A percentile compares a stretch with the other conserved stretches of the same genome.
Evolutionary conservation across 495 filamentous ascomycete species (phyloP).

Genomic region (Xylaria acuta): DNA sequence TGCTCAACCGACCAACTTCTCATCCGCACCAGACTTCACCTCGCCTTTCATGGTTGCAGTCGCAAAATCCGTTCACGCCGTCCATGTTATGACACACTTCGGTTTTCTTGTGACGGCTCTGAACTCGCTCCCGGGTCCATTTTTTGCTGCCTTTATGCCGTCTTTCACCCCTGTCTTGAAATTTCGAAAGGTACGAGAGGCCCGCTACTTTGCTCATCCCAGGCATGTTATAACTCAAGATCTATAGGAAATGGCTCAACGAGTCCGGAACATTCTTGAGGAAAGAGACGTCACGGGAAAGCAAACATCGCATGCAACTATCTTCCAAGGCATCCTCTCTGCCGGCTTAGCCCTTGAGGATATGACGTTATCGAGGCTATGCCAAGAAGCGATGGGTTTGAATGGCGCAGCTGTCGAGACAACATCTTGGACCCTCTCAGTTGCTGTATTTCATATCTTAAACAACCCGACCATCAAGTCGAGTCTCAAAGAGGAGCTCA

Average conservation of each 20-base stretch:
- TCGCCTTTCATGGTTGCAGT: slow-evolving; percentile 2
- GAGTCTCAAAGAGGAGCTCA: slow-evolving; percentile 40
- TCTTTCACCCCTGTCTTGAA: neutral
- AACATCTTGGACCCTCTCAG: slow-evolving; percentile 36
- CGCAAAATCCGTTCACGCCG: neutral
- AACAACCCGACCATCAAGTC: slow-evolving; percentile 34
- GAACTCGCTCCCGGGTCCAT: neutral
- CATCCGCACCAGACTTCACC: slow-evolving; percentile 39
- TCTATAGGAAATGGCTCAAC: slow-evolving; percentile 23
- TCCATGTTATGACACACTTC: neutral
- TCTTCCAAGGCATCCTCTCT: slow-evolving; percentile 40
- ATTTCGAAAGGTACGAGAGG: neutral
- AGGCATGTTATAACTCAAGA: too few species aligned
- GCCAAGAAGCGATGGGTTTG: too few species aligned
- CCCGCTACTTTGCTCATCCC: too few species aligned
- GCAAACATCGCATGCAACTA: slow-evolving; percentile 17
- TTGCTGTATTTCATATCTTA: slow-evolving; percentile 41
- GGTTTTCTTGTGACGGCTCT: neutral
- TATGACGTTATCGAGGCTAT: slow-evolving; percentile 36
- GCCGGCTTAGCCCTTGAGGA: slow-evolving; percentile 40
- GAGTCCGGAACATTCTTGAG: slow-evolving; percentile 8
- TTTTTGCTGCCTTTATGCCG: neutral
- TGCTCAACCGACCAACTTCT: slow-evolving; percentile 29
- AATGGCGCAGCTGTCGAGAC: slow-evolving; percentile 41
- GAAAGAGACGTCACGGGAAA: neutral